Conservation (phyloP, 192 early-diverging fungal species). For the Entrophospora sp. region DNA sequence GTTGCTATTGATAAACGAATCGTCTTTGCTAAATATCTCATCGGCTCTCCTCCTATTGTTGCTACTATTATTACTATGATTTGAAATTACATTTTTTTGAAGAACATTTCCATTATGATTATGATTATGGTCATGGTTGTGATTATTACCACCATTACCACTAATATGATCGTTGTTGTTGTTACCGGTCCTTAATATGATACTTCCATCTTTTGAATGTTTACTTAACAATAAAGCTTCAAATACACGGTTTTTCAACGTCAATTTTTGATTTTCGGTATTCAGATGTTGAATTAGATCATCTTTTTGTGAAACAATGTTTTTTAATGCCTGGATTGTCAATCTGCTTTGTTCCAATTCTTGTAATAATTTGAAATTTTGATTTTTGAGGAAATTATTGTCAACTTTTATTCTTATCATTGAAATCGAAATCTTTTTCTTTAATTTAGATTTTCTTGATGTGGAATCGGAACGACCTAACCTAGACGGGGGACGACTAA, state of each 20-base stretch:
- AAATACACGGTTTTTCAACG: not conserved
- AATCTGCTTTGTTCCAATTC: conserved; percentile 8
- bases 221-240: conserved; percentile 7
- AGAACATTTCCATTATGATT: too few species aligned
- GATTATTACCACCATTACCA: not conserved
- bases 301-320: conserved; percentile 6
- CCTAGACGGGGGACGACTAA: not conserved
- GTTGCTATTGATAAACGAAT: too few species aligned
- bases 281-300: not conserved
- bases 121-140: not conserved
- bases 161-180: too few species aligned
- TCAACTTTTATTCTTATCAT: not conserved
- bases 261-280: not conserved
- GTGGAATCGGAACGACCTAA: not conserved
- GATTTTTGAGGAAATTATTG: conserved; percentile 12
- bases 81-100: too few species aligned
- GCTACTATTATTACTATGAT: not conserved
- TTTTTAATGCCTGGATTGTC: conserved; percentile 11
- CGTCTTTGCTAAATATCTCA: too few species aligned
- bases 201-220: conserved; percentile 15
- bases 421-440: not conserved
- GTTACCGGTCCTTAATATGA: not conserved
- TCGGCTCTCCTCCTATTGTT: too few species aligned
- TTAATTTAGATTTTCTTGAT: not conserved
- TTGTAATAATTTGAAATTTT: not conserved